phyloP scores from a whole-genome alignment of 2,329 filamentous ascomycete genomes.

The Tolypocladium amazonense region DNA sequence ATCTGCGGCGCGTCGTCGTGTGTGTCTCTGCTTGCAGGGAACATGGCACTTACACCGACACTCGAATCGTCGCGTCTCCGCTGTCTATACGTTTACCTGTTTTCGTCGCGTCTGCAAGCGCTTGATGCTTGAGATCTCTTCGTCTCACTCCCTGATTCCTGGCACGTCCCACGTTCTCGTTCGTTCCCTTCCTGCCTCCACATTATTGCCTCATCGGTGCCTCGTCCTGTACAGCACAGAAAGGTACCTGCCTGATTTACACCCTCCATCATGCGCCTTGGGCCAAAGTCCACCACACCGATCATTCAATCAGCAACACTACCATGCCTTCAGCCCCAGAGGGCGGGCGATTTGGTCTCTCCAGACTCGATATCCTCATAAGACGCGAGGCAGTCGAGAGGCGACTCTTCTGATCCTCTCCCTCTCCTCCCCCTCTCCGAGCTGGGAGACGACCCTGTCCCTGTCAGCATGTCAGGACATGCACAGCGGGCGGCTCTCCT shows the following conservation, averaged over 20 bases:
- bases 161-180: no score
- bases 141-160: neutral
- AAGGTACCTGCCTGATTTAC: conserved; percentile 12
- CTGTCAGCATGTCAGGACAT: neutral
- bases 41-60: conserved; percentile 13
- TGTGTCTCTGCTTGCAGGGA: neutral
- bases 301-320: conserved; percentile 6
- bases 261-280: conserved; percentile 7
- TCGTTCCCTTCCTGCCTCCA: neutral
- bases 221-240: neutral
- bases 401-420: neutral
- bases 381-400: neutral
- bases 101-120: neutral
- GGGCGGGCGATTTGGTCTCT: neutral
- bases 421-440: neutral
- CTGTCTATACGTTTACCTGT: neutral
- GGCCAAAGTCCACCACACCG: conserved; percentile 1
- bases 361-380: neutral
- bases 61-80: neutral
- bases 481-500: neutral
- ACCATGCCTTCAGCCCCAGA: neutral
- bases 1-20: neutral
- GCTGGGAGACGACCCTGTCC: neutral
- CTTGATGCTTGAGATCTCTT: neutral
- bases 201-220: neutral